Evolutionary conservation across 768 basidiomycete genomes (phyloP).

Genomic region (Porpolomopsis calyptriformis): DNA sequence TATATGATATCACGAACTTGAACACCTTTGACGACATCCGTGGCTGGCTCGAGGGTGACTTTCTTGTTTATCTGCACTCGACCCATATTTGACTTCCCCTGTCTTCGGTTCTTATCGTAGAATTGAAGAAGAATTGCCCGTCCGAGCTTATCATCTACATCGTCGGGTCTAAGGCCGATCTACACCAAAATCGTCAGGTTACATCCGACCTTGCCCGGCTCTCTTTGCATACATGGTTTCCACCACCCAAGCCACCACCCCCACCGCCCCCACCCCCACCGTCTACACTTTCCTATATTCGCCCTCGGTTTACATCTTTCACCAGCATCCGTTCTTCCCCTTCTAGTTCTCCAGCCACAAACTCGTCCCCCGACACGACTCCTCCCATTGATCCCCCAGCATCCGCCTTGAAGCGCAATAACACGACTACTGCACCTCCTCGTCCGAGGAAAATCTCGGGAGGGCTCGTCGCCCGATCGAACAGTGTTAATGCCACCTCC

Average conservation of each 20-base stretch:
- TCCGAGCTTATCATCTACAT: conserved; percentile 89
- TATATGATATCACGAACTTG: conserved; percentile 92
- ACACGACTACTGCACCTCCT: conserved; percentile 29
- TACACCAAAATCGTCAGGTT: conserved; percentile 60
- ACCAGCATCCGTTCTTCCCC: conserved; percentile 55
- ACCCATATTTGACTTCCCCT: background rate
- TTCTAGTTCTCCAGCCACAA: conserved; percentile 30
- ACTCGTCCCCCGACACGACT: conserved; percentile 46
- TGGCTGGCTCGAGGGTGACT: conserved; percentile 78
- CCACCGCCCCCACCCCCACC: conserved; percentile 56
- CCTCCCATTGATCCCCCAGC: conserved; percentile 54
- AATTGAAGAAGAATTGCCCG: conserved; percentile 82
- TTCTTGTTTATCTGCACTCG: conserved; percentile 11
- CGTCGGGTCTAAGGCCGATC: conserved; percentile 87
- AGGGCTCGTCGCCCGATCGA: conserved; percentile 36
- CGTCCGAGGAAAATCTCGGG: conserved; percentile 39
- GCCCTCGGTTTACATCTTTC: conserved; percentile 69
- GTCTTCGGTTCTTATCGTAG: conserved; percentile 29
- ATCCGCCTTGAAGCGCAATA: conserved; percentile 43
- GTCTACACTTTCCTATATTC: conserved; percentile 65
- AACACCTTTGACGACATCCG: conserved; percentile 83
- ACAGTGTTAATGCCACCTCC: conserved; percentile 28
- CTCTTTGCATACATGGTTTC: conserved; percentile 80
- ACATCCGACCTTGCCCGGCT: conserved; percentile 76
- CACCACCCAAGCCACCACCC: conserved; percentile 59